A percentile compares a stretch with the other conserved stretches of the same genome.
Evolutionary conservation across 208 protist species (phyloP).

Genomic region (Acanthamoeba sp.): DNA sequence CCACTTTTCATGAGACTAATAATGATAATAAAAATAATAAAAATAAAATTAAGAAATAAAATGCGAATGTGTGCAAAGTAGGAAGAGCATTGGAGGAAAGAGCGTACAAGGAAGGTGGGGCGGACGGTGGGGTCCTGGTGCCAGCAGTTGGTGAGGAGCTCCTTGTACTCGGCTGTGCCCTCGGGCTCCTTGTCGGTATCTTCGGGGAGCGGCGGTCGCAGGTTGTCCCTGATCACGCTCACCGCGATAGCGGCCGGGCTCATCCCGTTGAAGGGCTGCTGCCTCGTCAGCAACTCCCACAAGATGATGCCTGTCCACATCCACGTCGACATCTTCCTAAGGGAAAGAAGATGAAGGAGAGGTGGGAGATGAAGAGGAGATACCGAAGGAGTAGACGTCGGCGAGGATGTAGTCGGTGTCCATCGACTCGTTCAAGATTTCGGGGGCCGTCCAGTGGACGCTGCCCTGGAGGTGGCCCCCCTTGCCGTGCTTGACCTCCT

Average conservation of each 20-base stretch:
- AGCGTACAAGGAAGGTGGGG: slow-evolving; percentile 45
- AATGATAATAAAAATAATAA: neutral
- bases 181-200: neutral
- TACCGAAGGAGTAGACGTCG: slow-evolving; percentile 62
- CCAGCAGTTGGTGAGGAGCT: slow-evolving; percentile 58
- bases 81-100: neutral
- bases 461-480: neutral
- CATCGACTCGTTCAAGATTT: slow-evolving; percentile 3
- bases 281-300: slow-evolving; percentile 47
- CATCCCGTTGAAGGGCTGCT: slow-evolving; percentile 24
- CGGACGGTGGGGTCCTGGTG: slow-evolving; percentile 21
- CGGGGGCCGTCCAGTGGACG: slow-evolving; percentile 58
- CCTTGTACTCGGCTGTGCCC: neutral
- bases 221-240: slow-evolving; percentile 22
- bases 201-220: neutral
- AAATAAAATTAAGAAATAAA: neutral
- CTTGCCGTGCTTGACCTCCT: slow-evolving; percentile 4
- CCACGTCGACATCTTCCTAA: no score
- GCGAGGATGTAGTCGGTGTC: slow-evolving; percentile 9
- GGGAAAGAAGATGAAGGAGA: no score
- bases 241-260: slow-evolving; percentile 58
- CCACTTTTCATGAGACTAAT: no score
- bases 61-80: neutral
- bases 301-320: slow-evolving; percentile 71
- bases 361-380: no score